Evolutionary conservation across 2,329 filamentous ascomycete species (phyloP).

Genomic region (Microcyclospora tardicrescens): DNA sequence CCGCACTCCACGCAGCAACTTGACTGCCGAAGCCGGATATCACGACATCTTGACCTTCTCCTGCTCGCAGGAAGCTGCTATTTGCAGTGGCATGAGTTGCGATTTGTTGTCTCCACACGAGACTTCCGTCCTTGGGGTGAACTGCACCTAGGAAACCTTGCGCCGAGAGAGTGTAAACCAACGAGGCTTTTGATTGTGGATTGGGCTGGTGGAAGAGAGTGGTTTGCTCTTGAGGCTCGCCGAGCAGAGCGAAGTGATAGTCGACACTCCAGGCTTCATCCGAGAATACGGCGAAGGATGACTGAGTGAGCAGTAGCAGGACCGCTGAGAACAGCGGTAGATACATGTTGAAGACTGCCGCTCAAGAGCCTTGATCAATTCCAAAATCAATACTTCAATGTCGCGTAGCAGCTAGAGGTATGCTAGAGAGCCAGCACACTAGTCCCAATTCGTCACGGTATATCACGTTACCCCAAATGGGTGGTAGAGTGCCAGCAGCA

Average conservation of each 20-base stretch:
- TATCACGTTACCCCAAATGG: too few relatives aligned
- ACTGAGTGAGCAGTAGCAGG: conserved; percentile 28
- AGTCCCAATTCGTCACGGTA: too few relatives aligned
- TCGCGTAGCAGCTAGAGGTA: too few relatives aligned
- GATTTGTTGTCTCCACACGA: conserved; percentile 78
- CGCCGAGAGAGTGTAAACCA: conserved; percentile 85
- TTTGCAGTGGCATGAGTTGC: conserved; percentile 26
- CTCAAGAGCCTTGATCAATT: too few relatives aligned
- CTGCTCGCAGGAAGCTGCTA: conserved; percentile 48
- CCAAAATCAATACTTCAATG: too few relatives aligned
- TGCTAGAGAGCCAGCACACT: too few relatives aligned
- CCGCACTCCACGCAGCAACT: conserved; percentile 71
- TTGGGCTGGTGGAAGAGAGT: conserved; percentile 92
- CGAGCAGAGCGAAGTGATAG: conserved; percentile 83
- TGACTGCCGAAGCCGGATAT: conserved; percentile 57
- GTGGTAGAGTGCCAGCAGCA: too few relatives aligned
- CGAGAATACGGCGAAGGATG: conserved; percentile 56
- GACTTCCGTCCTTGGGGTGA: conserved; percentile 69
- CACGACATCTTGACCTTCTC: conserved; percentile 66
- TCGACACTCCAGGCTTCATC: conserved; percentile 89
- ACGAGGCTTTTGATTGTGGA: conserved; percentile 66
- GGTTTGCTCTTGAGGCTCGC: conserved; percentile 64
- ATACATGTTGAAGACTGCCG: conserved; percentile 7
- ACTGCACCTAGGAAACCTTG: conserved; percentile 72
- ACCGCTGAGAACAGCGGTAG: conserved; percentile 16